These are phyloP conservation scores for Fusarium sp. DNA, from an alignment of 2,329 filamentous ascomycete species.

Conservation along the genomic window DNA sequence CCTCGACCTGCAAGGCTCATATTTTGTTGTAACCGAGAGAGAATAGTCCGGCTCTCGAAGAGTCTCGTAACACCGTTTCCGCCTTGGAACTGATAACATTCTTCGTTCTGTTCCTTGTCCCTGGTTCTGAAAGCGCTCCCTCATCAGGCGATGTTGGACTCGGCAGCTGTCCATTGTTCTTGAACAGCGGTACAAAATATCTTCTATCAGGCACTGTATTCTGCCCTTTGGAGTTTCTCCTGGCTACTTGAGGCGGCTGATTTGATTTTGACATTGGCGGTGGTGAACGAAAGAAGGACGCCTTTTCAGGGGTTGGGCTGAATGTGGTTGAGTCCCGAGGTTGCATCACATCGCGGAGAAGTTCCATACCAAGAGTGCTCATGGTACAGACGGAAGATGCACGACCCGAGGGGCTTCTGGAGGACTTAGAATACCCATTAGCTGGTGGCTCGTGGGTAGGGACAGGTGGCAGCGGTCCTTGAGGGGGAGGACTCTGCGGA, in stretches of 20 bases:
- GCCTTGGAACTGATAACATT: not conserved
- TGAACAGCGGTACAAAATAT: slow-evolving; percentile 36
- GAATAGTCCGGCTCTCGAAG: slow-evolving; percentile 14
- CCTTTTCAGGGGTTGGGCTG: not conserved
- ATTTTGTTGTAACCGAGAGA: slow-evolving; percentile 30
- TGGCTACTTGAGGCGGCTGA: not conserved
- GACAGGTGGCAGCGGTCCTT: not conserved
- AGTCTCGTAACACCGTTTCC: slow-evolving; percentile 21
- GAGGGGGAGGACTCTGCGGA: not conserved
- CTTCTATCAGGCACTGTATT: slow-evolving; percentile 5
- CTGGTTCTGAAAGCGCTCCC: not conserved
- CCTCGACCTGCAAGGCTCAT: not conserved
- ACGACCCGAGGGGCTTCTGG: not conserved
- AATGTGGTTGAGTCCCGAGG: slow-evolving; percentile 12
- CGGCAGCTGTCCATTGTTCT: slow-evolving; percentile 15
- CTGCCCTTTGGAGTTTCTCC: not conserved
- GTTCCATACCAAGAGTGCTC: slow-evolving; percentile 36
- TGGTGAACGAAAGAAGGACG: not conserved
- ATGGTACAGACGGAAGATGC: slow-evolving; percentile 29
- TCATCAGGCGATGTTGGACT: slow-evolving; percentile 25
- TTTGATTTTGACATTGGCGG: not conserved
- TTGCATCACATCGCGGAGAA: slow-evolving; percentile 35
- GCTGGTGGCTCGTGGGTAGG: not conserved
- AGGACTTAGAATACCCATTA: not conserved
- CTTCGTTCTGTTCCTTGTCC: not conserved